Conservation (phyloP, 108 stramenopile species). For the Cylindrotheca closterium region DNA sequence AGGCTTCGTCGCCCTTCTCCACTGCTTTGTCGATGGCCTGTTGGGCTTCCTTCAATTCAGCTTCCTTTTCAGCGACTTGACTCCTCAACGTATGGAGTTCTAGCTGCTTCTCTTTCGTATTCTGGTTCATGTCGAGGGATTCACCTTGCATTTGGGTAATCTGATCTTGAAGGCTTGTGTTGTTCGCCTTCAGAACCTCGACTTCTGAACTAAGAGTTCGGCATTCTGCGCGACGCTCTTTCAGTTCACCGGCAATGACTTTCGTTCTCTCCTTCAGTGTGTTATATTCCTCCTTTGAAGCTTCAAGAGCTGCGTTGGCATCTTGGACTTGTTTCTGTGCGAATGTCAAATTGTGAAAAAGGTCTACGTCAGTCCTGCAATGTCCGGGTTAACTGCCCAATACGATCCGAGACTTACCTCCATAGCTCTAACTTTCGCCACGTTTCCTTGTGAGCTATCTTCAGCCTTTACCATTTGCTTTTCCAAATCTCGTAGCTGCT, state of each 20-base stretch:
- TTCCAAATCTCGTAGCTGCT: conserved; percentile 30
- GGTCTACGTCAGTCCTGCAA: neutral
- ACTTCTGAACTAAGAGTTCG: conserved; percentile 51
- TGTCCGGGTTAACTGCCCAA: too few species aligned
- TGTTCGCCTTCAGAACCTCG: conserved; percentile 47
- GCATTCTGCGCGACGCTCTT: conserved; percentile 78
- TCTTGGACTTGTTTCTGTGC: conserved; percentile 52
- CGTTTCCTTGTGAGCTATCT: conserved; percentile 35
- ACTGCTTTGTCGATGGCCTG: conserved; percentile 46
- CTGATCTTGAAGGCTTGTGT: conserved; percentile 43
- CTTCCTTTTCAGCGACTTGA: conserved; percentile 36
- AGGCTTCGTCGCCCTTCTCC: conserved; percentile 62
- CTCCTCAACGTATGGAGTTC: conserved; percentile 37
- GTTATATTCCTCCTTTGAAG: conserved; percentile 54
- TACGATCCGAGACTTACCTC: conserved; percentile 54
- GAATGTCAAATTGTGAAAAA: too few species aligned
- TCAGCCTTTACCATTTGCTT: conserved; percentile 28
- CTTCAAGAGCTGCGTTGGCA: conserved; percentile 45
- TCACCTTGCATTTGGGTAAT: conserved; percentile 49
- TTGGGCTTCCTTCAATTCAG: conserved; percentile 46
- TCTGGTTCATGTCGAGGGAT: conserved; percentile 52
- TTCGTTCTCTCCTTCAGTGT: conserved; percentile 75
- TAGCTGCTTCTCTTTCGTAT: conserved; percentile 53
- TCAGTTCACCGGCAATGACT: conserved; percentile 76
- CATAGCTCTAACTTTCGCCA: conserved; percentile 27